Evolutionary conservation across 1,284 basidiomycete genomes (phyloP).

Genomic region (Papiliotrema nemorosa): DNA sequence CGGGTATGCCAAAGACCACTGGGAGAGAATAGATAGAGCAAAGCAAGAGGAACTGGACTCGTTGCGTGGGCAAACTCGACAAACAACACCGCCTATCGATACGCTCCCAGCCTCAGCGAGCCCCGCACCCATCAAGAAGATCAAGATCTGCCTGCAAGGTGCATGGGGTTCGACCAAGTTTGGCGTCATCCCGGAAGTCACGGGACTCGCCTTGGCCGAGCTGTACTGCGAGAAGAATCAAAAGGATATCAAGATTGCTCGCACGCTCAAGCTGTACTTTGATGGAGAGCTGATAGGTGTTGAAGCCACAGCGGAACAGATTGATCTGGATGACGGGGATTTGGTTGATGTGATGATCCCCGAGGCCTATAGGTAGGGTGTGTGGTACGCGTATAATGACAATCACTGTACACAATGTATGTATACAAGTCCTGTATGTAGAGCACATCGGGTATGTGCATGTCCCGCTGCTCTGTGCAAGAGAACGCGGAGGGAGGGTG

Average conservation of each 20-base stretch:
- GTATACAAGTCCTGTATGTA: no score
- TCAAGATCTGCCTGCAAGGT: slow-evolving; percentile 8
- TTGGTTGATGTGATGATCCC: slow-evolving; percentile 19
- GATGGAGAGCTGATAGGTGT: slow-evolving; percentile 26
- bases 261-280: slow-evolving; percentile 13
- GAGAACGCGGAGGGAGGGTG: no score
- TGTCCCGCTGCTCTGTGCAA: no score
- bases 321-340: slow-evolving; percentile 32
- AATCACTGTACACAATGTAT: no score
- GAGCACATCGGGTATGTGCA: no score
- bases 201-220: not conserved
- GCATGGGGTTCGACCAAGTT: slow-evolving; percentile 9
- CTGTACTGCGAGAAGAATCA: not conserved
- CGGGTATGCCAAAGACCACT: slow-evolving; percentile 30
- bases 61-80: not conserved
- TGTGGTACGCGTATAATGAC: no score
- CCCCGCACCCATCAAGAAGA: not conserved
- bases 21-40: slow-evolving; percentile 17
- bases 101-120: not conserved
- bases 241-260: not conserved
- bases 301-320: slow-evolving; percentile 16
- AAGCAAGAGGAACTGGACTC: not conserved
- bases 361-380: no score
- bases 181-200: not conserved
- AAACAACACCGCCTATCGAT: no score